Evolutionary conservation across 257 asterid species (phyloP).

Genomic region (Forsythia suspensa): DNA sequence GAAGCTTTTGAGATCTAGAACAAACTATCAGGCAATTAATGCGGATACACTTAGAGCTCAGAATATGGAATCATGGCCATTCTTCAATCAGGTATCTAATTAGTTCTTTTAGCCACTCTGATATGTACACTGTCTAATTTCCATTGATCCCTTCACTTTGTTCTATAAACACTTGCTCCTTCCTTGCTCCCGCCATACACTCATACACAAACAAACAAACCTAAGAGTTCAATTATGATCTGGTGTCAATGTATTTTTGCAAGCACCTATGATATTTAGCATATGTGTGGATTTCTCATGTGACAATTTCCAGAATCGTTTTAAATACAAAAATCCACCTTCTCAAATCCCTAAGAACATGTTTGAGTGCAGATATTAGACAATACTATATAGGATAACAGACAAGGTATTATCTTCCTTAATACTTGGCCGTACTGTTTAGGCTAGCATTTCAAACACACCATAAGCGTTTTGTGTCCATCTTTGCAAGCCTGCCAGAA

Average conservation of each 20-base stretch:
- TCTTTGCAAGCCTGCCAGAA: too few species aligned
- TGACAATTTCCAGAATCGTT: too few species aligned
- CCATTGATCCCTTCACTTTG: neutral
- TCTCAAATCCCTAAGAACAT: neutral
- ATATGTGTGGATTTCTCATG: too few species aligned
- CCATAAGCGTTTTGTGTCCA: neutral
- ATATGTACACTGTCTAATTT: neutral
- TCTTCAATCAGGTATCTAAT: constrained; percentile 42
- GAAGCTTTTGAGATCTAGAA: constrained; percentile 39
- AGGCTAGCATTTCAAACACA: neutral
- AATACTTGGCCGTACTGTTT: neutral
- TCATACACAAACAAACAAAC: too few species aligned
- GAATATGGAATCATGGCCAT: constrained; percentile 50
- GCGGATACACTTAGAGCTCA: constrained; percentile 54
- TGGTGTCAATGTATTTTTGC: too few species aligned
- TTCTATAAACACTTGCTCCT: neutral
- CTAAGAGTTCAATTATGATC: too few species aligned
- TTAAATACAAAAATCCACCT: neutral
- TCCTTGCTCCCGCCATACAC: too few species aligned
- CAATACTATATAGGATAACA: neutral
- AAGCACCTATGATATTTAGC: too few species aligned
- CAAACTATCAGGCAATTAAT: constrained; percentile 48
- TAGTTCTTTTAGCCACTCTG: neutral
- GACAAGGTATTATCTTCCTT: neutral
- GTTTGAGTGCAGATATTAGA: neutral